Base-by-base conservation (phyloP, 768 basidiomycete species). In the Boletus fagicola region DNA sequence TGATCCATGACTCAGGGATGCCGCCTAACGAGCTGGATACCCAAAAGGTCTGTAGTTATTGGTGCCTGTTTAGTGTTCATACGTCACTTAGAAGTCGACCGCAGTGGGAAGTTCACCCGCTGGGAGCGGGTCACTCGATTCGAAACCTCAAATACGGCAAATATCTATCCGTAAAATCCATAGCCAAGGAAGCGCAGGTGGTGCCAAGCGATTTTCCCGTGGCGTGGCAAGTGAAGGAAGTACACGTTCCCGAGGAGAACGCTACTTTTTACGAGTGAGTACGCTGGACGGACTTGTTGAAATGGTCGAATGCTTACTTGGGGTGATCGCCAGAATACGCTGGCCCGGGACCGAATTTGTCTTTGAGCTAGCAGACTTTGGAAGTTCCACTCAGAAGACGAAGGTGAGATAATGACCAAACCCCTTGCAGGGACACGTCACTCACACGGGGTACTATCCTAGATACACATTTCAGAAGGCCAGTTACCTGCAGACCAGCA, bases 141-240 rank as follows among this genome's bases (percentile, higher is more conserved):
- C 65, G 71, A 49, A 71, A 71, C 58, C 42, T 68, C 48, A 68
- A 71, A 49, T 69, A 67, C 13, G 71, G 71, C 13, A 69, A 70
- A 59, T 72, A 71, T 33, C 20, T 71, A 30, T 61, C 71, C 24
- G 49, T 71, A 7, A 68, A 52, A 45, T 57, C 69, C 1, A 63
- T 70, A 28, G 49, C 67, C 49, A 71, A 56, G 46, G 69, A 71
- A 20, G 61, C 60, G 22, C 43, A 59, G 1, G 50, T 71, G n/a
- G 42, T 68, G 0, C 22, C 69, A 1, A 72, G 63, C 50, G 69
- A 71, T 47, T 71, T 61, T 56, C 69, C 70, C 0, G 61, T 62
- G 12, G 69, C 70, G 5, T 72, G 70, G 70, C 51, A 67, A 22
- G 33, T 71, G 4, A 62, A 60, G 49, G 67, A 68, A 31, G 60